These are phyloP conservation scores for Fistulifera pelliculosa DNA, from an alignment of 108 stramenopile species.

Conservation along the genomic window DNA sequence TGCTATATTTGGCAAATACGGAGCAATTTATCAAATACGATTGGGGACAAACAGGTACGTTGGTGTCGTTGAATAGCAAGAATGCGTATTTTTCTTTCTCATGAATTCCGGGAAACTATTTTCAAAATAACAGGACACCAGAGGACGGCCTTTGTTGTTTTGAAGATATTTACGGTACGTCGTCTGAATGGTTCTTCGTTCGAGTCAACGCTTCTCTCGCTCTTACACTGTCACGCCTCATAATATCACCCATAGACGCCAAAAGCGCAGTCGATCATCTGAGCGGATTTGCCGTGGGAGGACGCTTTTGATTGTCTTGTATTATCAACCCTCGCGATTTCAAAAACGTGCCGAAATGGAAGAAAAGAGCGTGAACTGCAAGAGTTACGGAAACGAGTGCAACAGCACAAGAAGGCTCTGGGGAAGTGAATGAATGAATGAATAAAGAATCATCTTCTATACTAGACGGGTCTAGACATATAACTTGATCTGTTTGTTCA, in stretches of 20 bases:
- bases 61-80: not conserved
- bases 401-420: conserved; percentile 8
- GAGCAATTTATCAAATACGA: conserved; percentile 95
- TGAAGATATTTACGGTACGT: conserved; percentile 30
- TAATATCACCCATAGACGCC: conserved; percentile 98
- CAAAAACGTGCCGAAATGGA: conserved; percentile 53
- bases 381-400: conserved; percentile 74
- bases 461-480: too few relatives aligned
- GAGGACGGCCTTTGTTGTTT: conserved; percentile 97
- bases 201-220: not conserved
- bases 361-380: conserved; percentile 89
- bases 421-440: not conserved
- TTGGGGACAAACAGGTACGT: conserved; percentile 47
- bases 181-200: not conserved
- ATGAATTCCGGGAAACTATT: too few relatives aligned
- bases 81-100: too few relatives aligned
- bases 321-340: conserved; percentile 89
- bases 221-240: not conserved
- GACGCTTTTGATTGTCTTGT: conserved; percentile 94
- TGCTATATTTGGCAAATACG: conserved; percentile 98
- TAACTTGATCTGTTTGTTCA: too few relatives aligned
- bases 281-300: conserved; percentile 96
- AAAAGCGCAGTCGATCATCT: conserved; percentile 95
- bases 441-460: not conserved
- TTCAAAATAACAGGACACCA: conserved; percentile 75